Conservation (phyloP, 305 asterid species). For the Petunia hybrid region DNA sequence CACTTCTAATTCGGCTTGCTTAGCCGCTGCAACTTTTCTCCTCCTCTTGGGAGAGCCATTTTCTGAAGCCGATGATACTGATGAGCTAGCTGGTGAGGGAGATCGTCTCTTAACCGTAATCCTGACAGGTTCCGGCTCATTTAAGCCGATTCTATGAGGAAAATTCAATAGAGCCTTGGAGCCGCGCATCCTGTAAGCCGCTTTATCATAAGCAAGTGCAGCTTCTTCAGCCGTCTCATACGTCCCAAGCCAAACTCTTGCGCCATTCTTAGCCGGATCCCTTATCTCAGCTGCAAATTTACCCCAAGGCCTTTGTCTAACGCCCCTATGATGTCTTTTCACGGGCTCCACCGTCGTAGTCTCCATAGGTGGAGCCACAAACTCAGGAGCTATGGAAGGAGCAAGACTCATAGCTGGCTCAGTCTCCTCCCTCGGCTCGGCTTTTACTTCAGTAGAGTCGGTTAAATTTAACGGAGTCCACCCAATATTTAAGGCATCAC, state of each 20-base stretch:
- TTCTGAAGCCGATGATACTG: conserved; percentile 50
- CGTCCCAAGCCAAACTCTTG: conserved; percentile 94
- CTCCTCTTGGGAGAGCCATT: conserved; percentile 67
- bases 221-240: conserved; percentile 95
- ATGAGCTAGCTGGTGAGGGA: conserved; percentile 55
- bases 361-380: not conserved
- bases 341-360: conserved; percentile 44
- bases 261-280: conserved; percentile 90
- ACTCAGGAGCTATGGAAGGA: conserved; percentile 33
- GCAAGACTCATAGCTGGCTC: conserved; percentile 43
- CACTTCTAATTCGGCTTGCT: conserved; percentile 63
- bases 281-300: conserved; percentile 94
- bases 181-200: conserved; percentile 91
- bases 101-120: conserved; percentile 69
- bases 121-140: conserved; percentile 85
- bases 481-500: conserved; percentile 79
- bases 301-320: conserved; percentile 92
- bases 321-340: conserved; percentile 76
- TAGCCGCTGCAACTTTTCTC: conserved; percentile 47
- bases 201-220: conserved; percentile 79
- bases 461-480: conserved; percentile 71
- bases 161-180: conserved; percentile 78
- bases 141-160: conserved; percentile 66
- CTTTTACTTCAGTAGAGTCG: conserved; percentile 42
- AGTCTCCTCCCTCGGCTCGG: conserved; percentile 50